Conservation (phyloP, 331 rosid species). For the Malus hybrid region DNA sequence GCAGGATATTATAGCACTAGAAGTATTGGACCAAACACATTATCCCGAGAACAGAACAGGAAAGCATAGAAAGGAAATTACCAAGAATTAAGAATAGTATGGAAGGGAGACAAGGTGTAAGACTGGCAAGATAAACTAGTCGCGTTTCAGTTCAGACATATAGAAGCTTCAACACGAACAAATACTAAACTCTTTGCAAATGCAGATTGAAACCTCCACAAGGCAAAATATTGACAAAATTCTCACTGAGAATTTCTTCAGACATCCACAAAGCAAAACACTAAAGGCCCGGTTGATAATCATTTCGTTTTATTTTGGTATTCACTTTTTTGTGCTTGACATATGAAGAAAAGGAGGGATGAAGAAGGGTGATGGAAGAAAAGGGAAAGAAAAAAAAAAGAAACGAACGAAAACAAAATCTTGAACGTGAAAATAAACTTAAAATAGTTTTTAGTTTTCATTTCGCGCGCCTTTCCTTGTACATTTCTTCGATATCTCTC, state of each 20-base stretch:
- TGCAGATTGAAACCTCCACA: not conserved
- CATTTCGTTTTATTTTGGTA: too few relatives aligned
- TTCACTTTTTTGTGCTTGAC: too few relatives aligned
- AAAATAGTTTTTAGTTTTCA: too few relatives aligned
- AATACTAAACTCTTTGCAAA: not conserved
- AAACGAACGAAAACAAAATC: too few relatives aligned
- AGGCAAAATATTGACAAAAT: not conserved
- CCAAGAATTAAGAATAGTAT: not conserved
- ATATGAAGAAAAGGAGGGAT: too few relatives aligned
- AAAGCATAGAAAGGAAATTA: not conserved
- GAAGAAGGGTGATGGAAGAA: too few relatives aligned
- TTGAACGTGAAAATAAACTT: too few relatives aligned
- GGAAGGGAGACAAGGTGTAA: not conserved
- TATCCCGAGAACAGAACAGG: not conserved
- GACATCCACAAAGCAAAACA: not conserved
- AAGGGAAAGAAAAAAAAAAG: too few relatives aligned
- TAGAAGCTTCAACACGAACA: not conserved
- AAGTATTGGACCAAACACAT: not conserved
- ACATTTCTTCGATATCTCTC: too few relatives aligned
- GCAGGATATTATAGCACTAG: not conserved
- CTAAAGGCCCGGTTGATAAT: too few relatives aligned
- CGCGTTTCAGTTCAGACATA: not conserved
- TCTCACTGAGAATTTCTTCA: not conserved
- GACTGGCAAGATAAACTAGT: not conserved
- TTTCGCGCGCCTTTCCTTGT: too few relatives aligned